phyloP scores from a whole-genome alignment of 1,139 yeast genomes.

The Suhomyces chickasaworum region DNA sequence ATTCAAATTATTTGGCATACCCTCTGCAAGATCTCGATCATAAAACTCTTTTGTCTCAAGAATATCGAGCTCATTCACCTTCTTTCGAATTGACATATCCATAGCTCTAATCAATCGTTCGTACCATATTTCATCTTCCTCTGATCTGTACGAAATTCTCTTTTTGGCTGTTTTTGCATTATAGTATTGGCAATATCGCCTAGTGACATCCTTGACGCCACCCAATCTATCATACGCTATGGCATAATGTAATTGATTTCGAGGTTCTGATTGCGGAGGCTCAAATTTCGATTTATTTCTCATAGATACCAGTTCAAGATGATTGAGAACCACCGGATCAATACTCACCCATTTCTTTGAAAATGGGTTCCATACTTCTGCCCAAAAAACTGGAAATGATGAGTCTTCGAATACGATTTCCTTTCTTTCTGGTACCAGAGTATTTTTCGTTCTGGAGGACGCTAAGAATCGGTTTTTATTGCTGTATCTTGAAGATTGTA shows the following conservation, averaged over 20 bases:
- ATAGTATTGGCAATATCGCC: conserved; percentile 71
- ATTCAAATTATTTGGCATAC: conserved; percentile 80
- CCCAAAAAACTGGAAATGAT: conserved; percentile 80
- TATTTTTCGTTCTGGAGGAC: neutral
- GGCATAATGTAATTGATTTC: conserved; percentile 70
- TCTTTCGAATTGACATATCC: conserved; percentile 28
- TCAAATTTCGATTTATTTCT: conserved; percentile 65
- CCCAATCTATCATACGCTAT: conserved; percentile 72
- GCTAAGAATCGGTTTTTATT: conserved; percentile 7
- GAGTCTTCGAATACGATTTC: conserved; percentile 30
- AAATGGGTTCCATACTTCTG: conserved; percentile 86
- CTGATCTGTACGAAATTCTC: conserved; percentile 60
- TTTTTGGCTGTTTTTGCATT: conserved; percentile 77
- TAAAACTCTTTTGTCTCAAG: conserved; percentile 72
- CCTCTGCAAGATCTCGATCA: conserved; percentile 70
- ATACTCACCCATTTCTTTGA: conserved; percentile 78
- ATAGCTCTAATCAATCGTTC: conserved; percentile 39
- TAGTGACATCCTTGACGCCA: conserved; percentile 76
- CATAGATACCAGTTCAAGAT: conserved; percentile 67
- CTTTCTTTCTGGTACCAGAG: neutral
- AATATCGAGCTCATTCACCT: conserved; percentile 55
- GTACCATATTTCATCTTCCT: conserved; percentile 69
- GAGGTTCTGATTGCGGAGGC: conserved; percentile 64
- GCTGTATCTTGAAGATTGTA: conserved; percentile 10
- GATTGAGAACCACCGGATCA: conserved; percentile 69